These are phyloP conservation scores for Jackrogersella minutella DNA, from an alignment of 495 filamentous ascomycete genomes.

Conservation along the genomic window DNA sequence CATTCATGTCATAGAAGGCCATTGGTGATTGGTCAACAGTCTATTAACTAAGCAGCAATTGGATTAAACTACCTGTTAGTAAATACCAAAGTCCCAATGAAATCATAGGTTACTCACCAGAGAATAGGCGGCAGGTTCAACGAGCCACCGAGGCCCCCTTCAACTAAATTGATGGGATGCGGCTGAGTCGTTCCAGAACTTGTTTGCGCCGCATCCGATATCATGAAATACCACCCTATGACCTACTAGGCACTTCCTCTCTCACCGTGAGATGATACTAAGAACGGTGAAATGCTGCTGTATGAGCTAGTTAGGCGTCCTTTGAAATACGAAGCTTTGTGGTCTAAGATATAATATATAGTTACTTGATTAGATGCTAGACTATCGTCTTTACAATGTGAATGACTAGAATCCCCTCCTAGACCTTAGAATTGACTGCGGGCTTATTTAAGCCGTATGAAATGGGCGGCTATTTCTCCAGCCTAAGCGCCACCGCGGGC, in stretches of 20 bases:
- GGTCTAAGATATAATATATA: conserved; percentile 4
- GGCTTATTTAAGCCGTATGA: not conserved
- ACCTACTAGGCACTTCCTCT: not conserved
- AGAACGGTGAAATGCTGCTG: not conserved
- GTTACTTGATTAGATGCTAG: conserved; percentile 3
- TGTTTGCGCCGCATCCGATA: not conserved
- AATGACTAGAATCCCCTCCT: not conserved
- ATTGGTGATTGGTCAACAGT: not conserved
- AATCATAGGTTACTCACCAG: not conserved
- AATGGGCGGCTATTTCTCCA: conserved; percentile 34
- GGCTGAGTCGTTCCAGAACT: conserved; percentile 18
- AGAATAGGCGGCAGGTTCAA: not conserved
- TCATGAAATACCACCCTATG: conserved; percentile 4
- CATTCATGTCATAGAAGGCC: not conserved
- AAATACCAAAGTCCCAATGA: not conserved
- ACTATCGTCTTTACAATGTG: not conserved
- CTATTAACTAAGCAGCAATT: not conserved
- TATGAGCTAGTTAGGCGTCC: not conserved
- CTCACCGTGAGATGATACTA: conserved; percentile 1
- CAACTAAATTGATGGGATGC: not conserved
- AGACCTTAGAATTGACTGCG: not conserved
- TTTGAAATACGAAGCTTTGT: conserved; percentile 3
- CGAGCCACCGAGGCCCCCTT: conserved; percentile 8
- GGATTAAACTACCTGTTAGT: not conserved
- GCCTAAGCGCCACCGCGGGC: conserved; percentile 20